phyloP scores from a whole-genome alignment of 495 filamentous ascomycete species.

The Margaritispora aquatica region DNA sequence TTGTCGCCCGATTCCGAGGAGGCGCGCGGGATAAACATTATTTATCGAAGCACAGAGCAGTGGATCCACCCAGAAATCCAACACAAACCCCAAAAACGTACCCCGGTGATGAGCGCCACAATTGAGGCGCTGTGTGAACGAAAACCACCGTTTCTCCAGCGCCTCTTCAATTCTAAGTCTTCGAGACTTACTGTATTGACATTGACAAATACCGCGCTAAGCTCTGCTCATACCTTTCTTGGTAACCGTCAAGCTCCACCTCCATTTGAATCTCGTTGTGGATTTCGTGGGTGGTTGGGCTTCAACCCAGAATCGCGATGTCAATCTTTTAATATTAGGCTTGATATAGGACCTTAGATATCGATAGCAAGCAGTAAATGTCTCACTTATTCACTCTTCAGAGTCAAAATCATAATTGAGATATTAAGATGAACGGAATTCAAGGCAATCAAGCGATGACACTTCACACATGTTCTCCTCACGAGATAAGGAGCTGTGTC shows the following conservation, averaged over 20 bases:
- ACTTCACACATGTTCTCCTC: too few species aligned
- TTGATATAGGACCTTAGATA: not conserved
- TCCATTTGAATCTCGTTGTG: too few species aligned
- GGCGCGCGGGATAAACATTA: slow-evolving; percentile 4
- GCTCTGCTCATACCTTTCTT: too few species aligned
- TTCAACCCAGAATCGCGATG: too few species aligned
- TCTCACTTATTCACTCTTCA: not conserved
- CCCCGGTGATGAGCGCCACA: slow-evolving; percentile 5
- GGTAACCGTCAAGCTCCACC: too few species aligned
- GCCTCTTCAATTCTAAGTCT: not conserved
- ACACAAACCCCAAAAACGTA: not conserved
- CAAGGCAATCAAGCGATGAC: too few species aligned
- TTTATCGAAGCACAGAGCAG: not conserved
- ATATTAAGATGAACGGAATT: too few species aligned
- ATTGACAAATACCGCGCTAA: too few species aligned
- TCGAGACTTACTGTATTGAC: too few species aligned
- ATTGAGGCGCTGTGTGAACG: slow-evolving; percentile 3
- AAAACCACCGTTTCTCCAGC: not conserved
- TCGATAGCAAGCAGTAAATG: not conserved
- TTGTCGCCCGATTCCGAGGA: not conserved
- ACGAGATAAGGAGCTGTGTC: too few species aligned
- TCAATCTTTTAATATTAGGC: not conserved
- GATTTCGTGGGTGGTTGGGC: too few species aligned
- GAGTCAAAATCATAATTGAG: not conserved
- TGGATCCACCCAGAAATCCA: not conserved